Conservation (phyloP, 78 protist genomes). For the Anaeramoeba flamelloides region DNA sequence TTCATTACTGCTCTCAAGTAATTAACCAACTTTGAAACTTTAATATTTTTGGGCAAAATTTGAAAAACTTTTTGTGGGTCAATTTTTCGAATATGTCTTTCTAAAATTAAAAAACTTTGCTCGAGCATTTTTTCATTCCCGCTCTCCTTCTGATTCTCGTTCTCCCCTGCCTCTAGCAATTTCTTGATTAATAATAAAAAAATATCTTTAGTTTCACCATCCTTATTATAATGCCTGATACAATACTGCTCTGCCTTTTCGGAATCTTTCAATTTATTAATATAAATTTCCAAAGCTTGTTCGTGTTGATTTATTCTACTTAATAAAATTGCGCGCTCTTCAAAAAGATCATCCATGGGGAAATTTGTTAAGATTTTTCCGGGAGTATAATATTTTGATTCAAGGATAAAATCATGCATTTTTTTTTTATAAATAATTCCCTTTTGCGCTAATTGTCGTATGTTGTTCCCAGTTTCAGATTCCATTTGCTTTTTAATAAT, state of each 20-base stretch:
- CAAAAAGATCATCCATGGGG: not conserved
- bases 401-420: not conserved
- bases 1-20: not conserved
- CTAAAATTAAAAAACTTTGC: not conserved
- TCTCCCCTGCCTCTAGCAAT: not conserved
- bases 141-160: no score
- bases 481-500: not conserved
- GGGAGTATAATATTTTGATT: not conserved
- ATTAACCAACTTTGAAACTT: not conserved
- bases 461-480: not conserved
- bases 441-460: not conserved
- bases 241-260: not conserved
- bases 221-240: not conserved
- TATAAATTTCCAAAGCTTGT: not conserved
- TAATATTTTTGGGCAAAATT: not conserved
- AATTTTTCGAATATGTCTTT: not conserved
- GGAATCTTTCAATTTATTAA: not conserved
- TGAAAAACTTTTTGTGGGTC: not conserved
- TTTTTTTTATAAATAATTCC: not conserved
- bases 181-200: not conserved
- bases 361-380: not conserved
- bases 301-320: not conserved
- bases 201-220: not conserved
- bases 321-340: not conserved
- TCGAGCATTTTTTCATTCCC: no score